These are phyloP conservation scores for Purshia tridentata DNA, from an alignment of 306 rosid genomes.

Conservation along the genomic window DNA sequence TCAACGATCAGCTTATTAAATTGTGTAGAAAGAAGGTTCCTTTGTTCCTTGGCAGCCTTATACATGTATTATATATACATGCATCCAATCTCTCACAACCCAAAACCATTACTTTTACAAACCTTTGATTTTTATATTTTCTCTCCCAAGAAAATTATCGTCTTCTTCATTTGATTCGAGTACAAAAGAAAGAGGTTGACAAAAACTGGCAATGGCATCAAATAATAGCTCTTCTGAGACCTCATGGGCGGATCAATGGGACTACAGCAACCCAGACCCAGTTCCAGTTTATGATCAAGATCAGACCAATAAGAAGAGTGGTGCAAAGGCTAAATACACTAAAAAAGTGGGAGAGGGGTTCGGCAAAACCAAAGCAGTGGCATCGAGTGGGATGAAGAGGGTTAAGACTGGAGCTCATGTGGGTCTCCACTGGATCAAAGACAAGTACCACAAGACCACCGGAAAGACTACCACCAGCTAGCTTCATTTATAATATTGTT, in stretches of 20 bases:
- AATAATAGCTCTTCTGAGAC: slow-evolving; percentile 11
- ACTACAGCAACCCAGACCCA: background rate
- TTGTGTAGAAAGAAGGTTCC: background rate
- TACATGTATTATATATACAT: background rate
- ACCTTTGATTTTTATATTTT: background rate
- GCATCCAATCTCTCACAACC: background rate
- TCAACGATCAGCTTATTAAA: background rate
- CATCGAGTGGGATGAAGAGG: slow-evolving; percentile 34
- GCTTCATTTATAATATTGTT: background rate
- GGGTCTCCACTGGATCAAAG: slow-evolving; percentile 40
- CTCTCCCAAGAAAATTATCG: background rate
- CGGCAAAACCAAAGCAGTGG: slow-evolving; percentile 26
- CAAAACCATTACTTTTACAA: background rate
- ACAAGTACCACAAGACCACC: slow-evolving; percentile 33
- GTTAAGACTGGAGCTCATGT: slow-evolving; percentile 33
- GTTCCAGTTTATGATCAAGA: background rate
- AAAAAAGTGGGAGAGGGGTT: slow-evolving; percentile 27
- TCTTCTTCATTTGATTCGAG: background rate
- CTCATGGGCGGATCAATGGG: slow-evolving; percentile 36
- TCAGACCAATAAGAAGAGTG: background rate
- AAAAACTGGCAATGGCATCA: slow-evolving; percentile 17
- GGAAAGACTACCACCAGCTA: slow-evolving; percentile 12
- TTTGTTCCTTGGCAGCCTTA: background rate
- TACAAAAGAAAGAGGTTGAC: background rate
- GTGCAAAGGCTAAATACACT: slow-evolving; percentile 11